These are phyloP conservation scores for Colletotrichum costaricense DNA, from an alignment of 2,329 filamentous ascomycete species.

Conservation along the genomic window DNA sequence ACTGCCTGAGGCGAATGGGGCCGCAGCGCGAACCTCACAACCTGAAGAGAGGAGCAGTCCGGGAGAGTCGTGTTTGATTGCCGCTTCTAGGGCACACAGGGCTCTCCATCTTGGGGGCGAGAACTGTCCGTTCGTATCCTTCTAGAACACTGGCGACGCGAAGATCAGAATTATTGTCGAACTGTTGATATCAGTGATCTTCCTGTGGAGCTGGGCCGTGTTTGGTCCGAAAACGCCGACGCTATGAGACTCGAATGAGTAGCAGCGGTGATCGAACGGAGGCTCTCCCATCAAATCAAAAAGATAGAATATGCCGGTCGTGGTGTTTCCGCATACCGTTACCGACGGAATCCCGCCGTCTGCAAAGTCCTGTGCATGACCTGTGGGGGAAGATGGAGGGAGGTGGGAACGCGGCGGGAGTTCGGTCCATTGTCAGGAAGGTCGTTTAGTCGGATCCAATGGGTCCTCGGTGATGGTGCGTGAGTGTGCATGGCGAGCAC, in stretches of 20 bases:
- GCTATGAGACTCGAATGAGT: neutral
- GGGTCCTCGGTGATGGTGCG: neutral
- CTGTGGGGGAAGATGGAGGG: conserved; percentile 6
- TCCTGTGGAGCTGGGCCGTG: neutral
- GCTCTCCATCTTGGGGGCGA: conserved; percentile 5
- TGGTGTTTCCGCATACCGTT: conserved; percentile 9
- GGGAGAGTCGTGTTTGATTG: conserved; percentile 2
- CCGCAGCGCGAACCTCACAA: conserved; percentile 22
- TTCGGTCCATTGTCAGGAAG: conserved; percentile 16
- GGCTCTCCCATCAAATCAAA: neutral
- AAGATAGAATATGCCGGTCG: neutral
- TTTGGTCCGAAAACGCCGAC: neutral
- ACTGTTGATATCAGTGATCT: neutral
- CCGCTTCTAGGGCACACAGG: conserved; percentile 4
- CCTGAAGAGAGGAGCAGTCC: neutral
- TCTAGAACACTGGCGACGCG: conserved; percentile 27
- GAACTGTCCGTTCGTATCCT: conserved; percentile 11
- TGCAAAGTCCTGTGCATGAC: conserved; percentile 1
- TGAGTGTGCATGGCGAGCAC: neutral
- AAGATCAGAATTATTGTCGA: neutral
- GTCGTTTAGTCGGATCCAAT: conserved; percentile 1
- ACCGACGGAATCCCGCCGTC: conserved; percentile 18
- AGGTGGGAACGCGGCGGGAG: conserved; percentile 3
- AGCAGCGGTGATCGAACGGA: neutral
- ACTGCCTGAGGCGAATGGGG: conserved; percentile 3